A percentile compares a stretch with the other conserved stretches of the same genome.
Evolutionary conservation across 345 rosid species (phyloP).

Genomic region (Zanthoxylum bungeanum): DNA sequence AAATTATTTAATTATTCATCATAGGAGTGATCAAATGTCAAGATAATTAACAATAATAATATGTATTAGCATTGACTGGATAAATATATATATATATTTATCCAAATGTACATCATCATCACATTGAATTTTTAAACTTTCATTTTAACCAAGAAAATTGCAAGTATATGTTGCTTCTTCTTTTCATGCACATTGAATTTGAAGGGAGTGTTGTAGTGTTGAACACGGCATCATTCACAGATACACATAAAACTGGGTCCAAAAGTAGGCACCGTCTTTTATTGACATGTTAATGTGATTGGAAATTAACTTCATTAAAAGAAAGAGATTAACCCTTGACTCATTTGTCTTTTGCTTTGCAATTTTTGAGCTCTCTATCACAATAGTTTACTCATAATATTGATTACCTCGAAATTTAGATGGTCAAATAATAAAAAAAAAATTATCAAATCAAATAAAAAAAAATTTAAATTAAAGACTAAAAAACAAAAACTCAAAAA

Average conservation of each 20-base stretch:
- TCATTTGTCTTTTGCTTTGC: background rate
- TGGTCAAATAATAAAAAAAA: no score
- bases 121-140: background rate
- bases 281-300: constrained; percentile 20
- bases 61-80: no score
- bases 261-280: constrained; percentile 53
- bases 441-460: no score
- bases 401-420: no score
- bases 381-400: no score
- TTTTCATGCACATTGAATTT: constrained; percentile 23
- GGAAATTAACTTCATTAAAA: background rate
- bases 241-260: constrained; percentile 26
- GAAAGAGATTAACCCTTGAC: background rate
- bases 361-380: background rate
- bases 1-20: no score
- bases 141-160: background rate
- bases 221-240: constrained; percentile 29
- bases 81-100: no score
- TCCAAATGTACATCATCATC: background rate
- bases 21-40: no score
- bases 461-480: no score
- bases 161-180: background rate
- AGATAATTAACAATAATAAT: no score
- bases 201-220: constrained; percentile 21
- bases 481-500: no score